phyloP scores from a whole-genome alignment of 2,329 filamentous ascomycete species.

The Bipolaris gigantea region DNA sequence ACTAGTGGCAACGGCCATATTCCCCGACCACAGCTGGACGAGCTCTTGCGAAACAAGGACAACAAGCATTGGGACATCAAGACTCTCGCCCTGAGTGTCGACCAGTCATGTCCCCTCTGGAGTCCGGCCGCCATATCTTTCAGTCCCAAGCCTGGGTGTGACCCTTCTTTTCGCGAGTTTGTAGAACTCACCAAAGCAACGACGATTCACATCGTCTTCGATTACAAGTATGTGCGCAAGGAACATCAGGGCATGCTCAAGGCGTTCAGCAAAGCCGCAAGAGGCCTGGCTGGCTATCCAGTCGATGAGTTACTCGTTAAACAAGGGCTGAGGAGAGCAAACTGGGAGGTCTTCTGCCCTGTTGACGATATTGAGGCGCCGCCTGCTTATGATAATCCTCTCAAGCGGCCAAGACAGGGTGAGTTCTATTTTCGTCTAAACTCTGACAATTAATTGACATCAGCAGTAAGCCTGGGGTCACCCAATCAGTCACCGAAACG shows the following conservation, averaged over 20 bases:
- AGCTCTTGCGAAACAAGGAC: conserved; percentile 6
- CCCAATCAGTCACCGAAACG: neutral
- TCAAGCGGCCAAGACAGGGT: conserved; percentile 12
- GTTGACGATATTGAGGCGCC: conserved; percentile 6
- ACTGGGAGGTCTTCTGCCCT: conserved; percentile 15
- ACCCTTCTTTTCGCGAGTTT: conserved; percentile 6
- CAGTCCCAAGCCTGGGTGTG: conserved; percentile 6
- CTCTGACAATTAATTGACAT: neutral
- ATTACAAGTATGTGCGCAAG: conserved; percentile 11
- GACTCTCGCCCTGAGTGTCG: conserved; percentile 3
- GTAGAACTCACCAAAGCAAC: conserved; percentile 15
- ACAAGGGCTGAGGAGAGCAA: conserved; percentile 12
- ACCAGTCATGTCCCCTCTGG: neutral
- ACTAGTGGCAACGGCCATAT: conserved; percentile 3
- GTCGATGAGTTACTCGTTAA: conserved; percentile 6
- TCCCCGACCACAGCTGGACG: conserved; percentile 4
- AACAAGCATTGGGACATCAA: conserved; percentile 14
- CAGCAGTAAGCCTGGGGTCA: conserved; percentile 2
- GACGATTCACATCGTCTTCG: conserved; percentile 9
- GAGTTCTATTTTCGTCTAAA: neutral
- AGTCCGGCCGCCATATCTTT: neutral
- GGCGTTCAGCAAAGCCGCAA: conserved; percentile 13
- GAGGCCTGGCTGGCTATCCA: conserved; percentile 5
- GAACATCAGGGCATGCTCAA: conserved; percentile 9
- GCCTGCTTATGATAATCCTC: conserved; percentile 14